Evolutionary conservation across 2,329 filamentous ascomycete genomes (phyloP).

Genomic region (Graphilbum sp.): DNA sequence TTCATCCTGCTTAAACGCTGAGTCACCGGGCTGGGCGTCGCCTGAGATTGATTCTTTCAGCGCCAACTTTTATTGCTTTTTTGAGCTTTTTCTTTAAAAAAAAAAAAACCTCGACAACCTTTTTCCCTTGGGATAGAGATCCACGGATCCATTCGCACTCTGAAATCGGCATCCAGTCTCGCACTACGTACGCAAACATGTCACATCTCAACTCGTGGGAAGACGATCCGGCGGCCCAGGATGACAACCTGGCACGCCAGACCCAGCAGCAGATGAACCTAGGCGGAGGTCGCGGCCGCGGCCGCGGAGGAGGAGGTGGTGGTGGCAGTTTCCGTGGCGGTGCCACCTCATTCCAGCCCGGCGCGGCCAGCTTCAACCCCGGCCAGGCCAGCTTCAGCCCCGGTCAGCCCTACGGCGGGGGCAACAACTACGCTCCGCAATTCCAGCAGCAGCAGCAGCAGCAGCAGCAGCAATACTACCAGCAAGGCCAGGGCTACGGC

Average conservation of each 20-base stretch:
- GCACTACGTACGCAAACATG: constrained; percentile 4
- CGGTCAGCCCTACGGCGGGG: constrained; percentile 43
- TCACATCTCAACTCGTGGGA: constrained; percentile 88
- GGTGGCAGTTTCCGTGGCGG: constrained; percentile 41
- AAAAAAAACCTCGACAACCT: too few relatives aligned
- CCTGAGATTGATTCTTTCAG: not conserved
- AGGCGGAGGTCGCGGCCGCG: constrained; percentile 23
- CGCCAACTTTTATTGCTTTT: not conserved
- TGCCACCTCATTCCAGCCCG: constrained; percentile 56
- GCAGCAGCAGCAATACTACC: constrained; percentile 9
- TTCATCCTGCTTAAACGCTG: too few relatives aligned
- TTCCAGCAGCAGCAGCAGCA: constrained; percentile 11
- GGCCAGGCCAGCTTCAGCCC: constrained; percentile 44
- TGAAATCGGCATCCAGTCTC: too few relatives aligned
- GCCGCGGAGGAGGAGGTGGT: constrained; percentile 3
- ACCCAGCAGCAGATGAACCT: constrained; percentile 61
- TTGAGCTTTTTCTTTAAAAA: not conserved
- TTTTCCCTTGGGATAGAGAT: too few relatives aligned
- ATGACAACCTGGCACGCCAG: constrained; percentile 64
- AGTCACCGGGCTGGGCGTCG: not conserved
- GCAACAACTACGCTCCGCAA: constrained; percentile 22
- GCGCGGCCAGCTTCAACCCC: constrained; percentile 45
- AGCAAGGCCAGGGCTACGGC: constrained; percentile 18
- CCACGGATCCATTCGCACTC: too few relatives aligned
- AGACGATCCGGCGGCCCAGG: constrained; percentile 64